phyloP scores from a whole-genome alignment of 2,329 filamentous ascomycete species.

The Podosphaera fusca region DNA sequence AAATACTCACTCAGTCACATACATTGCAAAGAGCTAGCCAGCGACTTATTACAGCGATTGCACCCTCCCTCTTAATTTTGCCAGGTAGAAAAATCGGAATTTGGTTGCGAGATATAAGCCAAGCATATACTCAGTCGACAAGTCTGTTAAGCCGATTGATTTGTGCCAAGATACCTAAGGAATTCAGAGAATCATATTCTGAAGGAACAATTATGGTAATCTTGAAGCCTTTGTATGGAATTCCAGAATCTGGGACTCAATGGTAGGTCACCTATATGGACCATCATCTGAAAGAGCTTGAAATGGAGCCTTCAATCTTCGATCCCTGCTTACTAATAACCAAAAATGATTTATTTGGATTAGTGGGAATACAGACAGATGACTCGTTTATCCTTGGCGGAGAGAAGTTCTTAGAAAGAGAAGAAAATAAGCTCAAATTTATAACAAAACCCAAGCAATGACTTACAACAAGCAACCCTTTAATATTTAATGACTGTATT shows the following conservation, averaged over 20 bases:
- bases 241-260: constrained; percentile 1
- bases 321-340: neutral
- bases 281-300: constrained; percentile 1
- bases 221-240: constrained; percentile 1
- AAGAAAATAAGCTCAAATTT: neutral
- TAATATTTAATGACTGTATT: neutral
- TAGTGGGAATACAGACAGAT: neutral
- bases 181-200: neutral
- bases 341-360: neutral
- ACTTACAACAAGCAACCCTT: neutral
- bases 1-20: constrained; percentile 3
- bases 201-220: neutral
- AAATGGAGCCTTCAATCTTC: neutral
- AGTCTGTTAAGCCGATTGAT: neutral
- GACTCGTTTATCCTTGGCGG: constrained; percentile 1
- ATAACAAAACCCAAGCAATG: neutral
- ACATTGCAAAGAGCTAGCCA: constrained; percentile 3
- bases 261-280: constrained; percentile 1
- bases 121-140: neutral
- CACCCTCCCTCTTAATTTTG: neutral
- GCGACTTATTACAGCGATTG: neutral
- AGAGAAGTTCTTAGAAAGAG: neutral
- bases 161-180: neutral
- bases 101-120: constrained; percentile 2
- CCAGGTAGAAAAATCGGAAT: neutral